These are phyloP conservation scores for Ceratocystis harringtonii DNA, from an alignment of 2,329 filamentous ascomycete species.

Conservation along the genomic window DNA sequence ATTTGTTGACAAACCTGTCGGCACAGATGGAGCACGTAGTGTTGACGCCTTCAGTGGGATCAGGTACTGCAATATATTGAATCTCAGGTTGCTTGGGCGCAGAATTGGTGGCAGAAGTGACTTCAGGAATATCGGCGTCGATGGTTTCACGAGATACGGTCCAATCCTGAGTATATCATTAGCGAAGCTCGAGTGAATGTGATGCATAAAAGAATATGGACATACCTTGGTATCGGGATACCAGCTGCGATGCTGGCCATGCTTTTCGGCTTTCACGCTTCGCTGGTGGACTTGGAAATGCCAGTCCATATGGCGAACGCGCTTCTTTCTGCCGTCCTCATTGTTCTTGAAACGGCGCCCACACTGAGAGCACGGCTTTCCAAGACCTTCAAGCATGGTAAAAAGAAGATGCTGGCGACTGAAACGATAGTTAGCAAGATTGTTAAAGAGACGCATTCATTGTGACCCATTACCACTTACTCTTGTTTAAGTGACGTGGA, in stretches of 20 bases:
- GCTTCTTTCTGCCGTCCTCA: slow-evolving; percentile 65
- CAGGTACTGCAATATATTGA: slow-evolving; percentile 70
- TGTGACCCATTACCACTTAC: slow-evolving; percentile 31
- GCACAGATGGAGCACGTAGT: slow-evolving; percentile 86
- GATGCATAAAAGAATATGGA: slow-evolving; percentile 18
- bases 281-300: slow-evolving; percentile 89
- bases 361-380: slow-evolving; percentile 81
- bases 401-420: slow-evolving; percentile 44
- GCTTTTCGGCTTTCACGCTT: slow-evolving; percentile 70
- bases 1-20: slow-evolving; percentile 83
- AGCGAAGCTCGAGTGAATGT: slow-evolving; percentile 18
- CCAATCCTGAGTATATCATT: slow-evolving; percentile 54
- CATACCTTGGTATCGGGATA: slow-evolving; percentile 77
- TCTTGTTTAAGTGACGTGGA: slow-evolving; percentile 54
- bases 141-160: slow-evolving; percentile 68
- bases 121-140: slow-evolving; percentile 40
- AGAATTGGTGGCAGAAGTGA: slow-evolving; percentile 26
- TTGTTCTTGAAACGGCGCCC: slow-evolving; percentile 71
- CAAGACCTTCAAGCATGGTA: slow-evolving; percentile 63
- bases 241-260: slow-evolving; percentile 84
- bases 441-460: not conserved
- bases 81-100: slow-evolving; percentile 38
- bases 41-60: slow-evolving; percentile 58
- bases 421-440: not conserved
- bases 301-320: slow-evolving; percentile 92